phyloP scores from a whole-genome alignment of 305 asterid species.

The Solanum hybrid region DNA sequence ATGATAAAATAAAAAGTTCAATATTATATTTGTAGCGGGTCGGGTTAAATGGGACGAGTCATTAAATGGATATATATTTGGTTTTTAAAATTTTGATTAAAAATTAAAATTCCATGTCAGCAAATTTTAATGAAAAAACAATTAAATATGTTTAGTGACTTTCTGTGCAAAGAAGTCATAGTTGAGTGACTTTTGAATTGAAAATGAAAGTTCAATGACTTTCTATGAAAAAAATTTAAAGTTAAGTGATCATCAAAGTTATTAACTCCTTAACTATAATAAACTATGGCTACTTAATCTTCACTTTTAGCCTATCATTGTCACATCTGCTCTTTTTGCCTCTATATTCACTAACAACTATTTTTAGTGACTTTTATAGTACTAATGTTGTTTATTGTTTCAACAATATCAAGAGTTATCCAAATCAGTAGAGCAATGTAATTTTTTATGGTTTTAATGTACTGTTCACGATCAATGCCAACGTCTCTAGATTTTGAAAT shows the following conservation, averaged over 20 bases:
- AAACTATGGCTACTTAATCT: neutral
- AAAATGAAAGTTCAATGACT: too few species aligned
- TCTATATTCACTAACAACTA: neutral
- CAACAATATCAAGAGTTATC: neutral
- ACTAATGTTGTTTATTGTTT: neutral
- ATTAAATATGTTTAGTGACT: too few species aligned
- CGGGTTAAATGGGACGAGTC: fast-evolving
- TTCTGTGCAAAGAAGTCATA: too few species aligned
- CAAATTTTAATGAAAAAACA: too few species aligned
- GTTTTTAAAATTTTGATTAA: too few species aligned
- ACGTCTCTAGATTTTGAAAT: neutral
- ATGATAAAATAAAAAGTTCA: too few species aligned
- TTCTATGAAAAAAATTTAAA: too few species aligned
- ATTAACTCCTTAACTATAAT: neutral
- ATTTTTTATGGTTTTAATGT: neutral
- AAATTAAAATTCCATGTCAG: too few species aligned
- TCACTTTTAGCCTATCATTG: neutral
- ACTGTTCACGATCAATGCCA: neutral
- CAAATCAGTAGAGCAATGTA: neutral
- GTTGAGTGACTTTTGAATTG: too few species aligned
- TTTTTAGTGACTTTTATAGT: neutral
- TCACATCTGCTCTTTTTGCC: neutral
- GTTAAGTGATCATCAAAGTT: too few species aligned
- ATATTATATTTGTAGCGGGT: too few species aligned
- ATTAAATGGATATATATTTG: too few species aligned